Evolutionary conservation across 192 early-diverging fungal genomes (phyloP).

Genomic region (Coemansia sp.): DNA sequence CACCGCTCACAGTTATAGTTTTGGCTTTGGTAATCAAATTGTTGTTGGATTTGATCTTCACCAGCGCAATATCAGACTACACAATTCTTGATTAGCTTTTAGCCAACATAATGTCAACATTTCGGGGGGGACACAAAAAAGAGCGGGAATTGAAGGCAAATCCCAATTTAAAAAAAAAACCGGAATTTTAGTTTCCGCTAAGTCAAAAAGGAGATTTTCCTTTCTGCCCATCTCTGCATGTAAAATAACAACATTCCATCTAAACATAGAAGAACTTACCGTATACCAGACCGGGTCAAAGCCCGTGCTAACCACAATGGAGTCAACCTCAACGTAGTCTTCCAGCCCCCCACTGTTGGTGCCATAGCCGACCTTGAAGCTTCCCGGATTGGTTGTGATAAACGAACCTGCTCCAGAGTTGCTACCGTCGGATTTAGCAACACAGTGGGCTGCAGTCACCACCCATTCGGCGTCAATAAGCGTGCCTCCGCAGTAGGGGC

Average conservation of each 20-base stretch:
- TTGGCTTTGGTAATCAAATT: conserved; percentile 29
- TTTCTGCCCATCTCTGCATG: background rate
- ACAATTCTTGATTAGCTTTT: too few species aligned
- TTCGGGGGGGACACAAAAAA: background rate
- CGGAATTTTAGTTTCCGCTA: too few species aligned
- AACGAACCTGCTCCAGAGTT: conserved; percentile 26
- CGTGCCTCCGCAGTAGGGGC: conserved; percentile 39
- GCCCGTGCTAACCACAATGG: conserved; percentile 31
- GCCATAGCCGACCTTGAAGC: conserved; percentile 37
- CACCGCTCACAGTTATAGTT: conserved; percentile 19
- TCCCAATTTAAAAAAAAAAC: too few species aligned
- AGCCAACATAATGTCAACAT: too few species aligned
- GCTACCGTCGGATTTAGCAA: conserved; percentile 12
- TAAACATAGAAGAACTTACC: conserved; percentile 23
- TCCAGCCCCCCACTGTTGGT: conserved; percentile 15
- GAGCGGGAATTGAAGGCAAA: too few species aligned
- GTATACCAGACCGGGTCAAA: conserved; percentile 48
- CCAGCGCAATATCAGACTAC: conserved; percentile 53
- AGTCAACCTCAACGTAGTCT: conserved; percentile 31
- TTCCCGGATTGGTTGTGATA: conserved; percentile 1
- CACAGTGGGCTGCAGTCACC: conserved; percentile 55
- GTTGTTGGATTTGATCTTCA: conserved; percentile 33
- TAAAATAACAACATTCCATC: background rate
- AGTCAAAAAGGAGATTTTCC: background rate
- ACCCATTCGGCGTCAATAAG: conserved; percentile 46